Conservation (phyloP, 805 yeast species). For the Monosporozyma solicola region DNA sequence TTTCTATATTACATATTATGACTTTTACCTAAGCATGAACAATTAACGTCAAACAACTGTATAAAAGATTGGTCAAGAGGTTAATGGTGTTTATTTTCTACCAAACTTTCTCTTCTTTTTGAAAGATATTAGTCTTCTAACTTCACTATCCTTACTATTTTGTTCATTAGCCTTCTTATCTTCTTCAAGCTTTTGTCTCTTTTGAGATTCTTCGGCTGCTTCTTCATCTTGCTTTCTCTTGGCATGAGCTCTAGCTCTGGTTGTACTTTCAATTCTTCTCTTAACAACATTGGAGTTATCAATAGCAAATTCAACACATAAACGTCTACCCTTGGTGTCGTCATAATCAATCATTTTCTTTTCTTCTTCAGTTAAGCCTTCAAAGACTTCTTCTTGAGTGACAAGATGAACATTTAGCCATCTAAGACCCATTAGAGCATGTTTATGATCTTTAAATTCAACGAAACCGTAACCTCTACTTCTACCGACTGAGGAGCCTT, state of each 20-base stretch:
- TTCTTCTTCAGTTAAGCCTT: conserved; percentile 65
- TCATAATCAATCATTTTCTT: conserved; percentile 46
- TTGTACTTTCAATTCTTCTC: conserved; percentile 69
- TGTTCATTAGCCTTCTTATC: conserved; percentile 12
- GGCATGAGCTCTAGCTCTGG: conserved; percentile 32
- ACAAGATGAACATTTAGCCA: conserved; percentile 95
- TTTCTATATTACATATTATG: neutral
- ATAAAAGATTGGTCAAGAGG: neutral
- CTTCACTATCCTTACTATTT: conserved; percentile 42
- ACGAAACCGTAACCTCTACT: conserved; percentile 95
- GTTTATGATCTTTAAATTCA: conserved; percentile 84
- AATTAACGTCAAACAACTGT: neutral
- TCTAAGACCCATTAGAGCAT: conserved; percentile 91
- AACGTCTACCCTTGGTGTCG: conserved; percentile 53
- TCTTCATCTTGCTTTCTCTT: conserved; percentile 23
- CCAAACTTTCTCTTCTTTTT: conserved; percentile 58
- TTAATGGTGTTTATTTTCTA: conserved; percentile 22
- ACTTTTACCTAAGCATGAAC: neutral
- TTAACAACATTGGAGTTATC: conserved; percentile 91
- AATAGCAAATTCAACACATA: conserved; percentile 91
- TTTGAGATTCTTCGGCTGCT: conserved; percentile 11
- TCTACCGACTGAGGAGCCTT: conserved; percentile 78
- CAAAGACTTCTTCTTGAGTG: conserved; percentile 54
- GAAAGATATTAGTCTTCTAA: conserved; percentile 55
- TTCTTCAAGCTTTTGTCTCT: conserved; percentile 23